Evolutionary conservation across 495 filamentous ascomycete genomes (phyloP).

Genomic region (Podospora appendiculata): DNA sequence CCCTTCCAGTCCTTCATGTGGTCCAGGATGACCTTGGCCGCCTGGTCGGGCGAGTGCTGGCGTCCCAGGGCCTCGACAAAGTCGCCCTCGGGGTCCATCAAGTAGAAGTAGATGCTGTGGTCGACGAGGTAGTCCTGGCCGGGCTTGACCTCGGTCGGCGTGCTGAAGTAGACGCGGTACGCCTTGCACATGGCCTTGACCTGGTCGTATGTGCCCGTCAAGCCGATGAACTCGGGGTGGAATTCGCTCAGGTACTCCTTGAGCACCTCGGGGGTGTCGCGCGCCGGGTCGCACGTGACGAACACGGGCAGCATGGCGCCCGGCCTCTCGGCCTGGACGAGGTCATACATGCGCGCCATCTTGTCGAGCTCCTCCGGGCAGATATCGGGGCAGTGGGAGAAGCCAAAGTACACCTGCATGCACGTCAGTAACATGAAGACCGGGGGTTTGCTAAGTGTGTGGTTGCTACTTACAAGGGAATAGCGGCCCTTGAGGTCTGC

Average conservation of each 20-base stretch:
- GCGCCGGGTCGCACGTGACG: slow-evolving; percentile 89
- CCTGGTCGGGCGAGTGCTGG: slow-evolving; percentile 84
- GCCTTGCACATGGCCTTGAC: slow-evolving; percentile 87
- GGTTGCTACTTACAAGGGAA: slow-evolving; percentile 46
- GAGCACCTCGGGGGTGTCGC: slow-evolving; percentile 79
- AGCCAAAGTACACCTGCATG: slow-evolving; percentile 82
- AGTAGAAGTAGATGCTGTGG: slow-evolving; percentile 98
- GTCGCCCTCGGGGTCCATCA: slow-evolving; percentile 98
- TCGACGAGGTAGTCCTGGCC: slow-evolving; percentile 97
- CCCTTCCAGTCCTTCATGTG: slow-evolving; percentile 86
- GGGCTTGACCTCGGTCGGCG: slow-evolving; percentile 74
- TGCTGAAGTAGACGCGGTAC: slow-evolving; percentile 96
- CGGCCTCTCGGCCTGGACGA: slow-evolving; percentile 49
- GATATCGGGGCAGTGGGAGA: slow-evolving; percentile 97
- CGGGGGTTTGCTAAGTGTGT: background rate
- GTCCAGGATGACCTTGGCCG: slow-evolving; percentile 71
- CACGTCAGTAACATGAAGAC: background rate
- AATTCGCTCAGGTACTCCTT: slow-evolving; percentile 85
- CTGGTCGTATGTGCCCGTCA: slow-evolving; percentile 90
- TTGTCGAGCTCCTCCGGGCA: slow-evolving; percentile 99
- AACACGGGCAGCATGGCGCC: slow-evolving; percentile 59
- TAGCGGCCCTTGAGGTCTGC: slow-evolving; percentile 81
- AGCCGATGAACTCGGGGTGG: slow-evolving; percentile 75
- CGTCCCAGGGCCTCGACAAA: slow-evolving; percentile 96
- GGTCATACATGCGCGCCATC: slow-evolving; percentile 88